A percentile compares a stretch with the other conserved stretches of the same genome.
These are phyloP conservation scores for Viridothelium virens DNA, from an alignment of 495 filamentous ascomycete genomes.

Conservation along the genomic window DNA sequence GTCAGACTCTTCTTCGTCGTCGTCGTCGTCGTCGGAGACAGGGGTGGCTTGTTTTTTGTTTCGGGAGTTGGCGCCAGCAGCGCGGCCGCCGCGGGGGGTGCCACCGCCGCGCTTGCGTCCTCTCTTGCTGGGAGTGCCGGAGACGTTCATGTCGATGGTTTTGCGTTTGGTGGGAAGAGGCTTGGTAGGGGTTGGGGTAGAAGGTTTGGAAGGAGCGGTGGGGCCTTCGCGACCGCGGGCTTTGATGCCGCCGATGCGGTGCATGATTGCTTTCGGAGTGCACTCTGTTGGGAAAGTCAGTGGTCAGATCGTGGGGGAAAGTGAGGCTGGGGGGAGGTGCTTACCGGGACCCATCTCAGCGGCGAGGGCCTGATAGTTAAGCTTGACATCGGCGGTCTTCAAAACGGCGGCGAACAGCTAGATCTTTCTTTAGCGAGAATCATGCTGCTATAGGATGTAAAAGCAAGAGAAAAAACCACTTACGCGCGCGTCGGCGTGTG, in stretches of 20 bases:
- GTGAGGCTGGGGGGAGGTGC: background rate
- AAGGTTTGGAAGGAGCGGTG: background rate
- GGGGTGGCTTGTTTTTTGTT: background rate
- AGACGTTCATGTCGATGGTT: background rate
- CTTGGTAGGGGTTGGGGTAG: background rate
- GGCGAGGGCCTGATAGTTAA: constrained; percentile 14
- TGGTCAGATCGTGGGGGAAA: background rate
- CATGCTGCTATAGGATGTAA: background rate
- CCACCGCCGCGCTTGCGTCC: background rate
- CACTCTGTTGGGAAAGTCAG: constrained; percentile 14
- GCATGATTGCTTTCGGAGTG: constrained; percentile 23
- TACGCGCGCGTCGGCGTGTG: constrained; percentile 23
- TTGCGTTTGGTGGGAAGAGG: background rate
- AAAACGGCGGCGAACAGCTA: constrained; percentile 21
- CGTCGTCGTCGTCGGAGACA: background rate
- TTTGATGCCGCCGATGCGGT: constrained; percentile 19
- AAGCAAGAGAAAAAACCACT: background rate
- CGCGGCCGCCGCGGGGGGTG: background rate
- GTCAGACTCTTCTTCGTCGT: background rate
- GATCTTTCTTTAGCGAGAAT: background rate
- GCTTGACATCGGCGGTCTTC: constrained; percentile 18
- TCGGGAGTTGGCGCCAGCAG: background rate
- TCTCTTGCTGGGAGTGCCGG: background rate
- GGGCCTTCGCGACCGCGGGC: background rate
- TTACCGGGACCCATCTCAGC: constrained; percentile 17